Base-by-base conservation (phyloP, 176 grass and related monocot genomes). In the Carex myosuroides region DNA sequence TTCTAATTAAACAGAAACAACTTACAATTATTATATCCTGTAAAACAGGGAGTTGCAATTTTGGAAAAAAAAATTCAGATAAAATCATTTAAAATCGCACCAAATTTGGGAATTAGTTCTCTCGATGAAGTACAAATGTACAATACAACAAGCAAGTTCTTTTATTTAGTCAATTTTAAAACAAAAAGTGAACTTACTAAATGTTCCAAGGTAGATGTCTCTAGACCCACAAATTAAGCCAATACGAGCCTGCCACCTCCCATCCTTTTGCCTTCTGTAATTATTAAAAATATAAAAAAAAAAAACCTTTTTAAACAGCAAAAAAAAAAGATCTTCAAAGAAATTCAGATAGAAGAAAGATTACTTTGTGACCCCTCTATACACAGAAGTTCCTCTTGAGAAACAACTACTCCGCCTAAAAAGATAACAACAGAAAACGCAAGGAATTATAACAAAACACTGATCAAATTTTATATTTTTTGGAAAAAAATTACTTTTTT, bases 361-460 rank as follows among this genome's bases (percentile, higher is more conserved):
- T 70, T 84, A 99, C 96, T 93, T 99, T 68, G 96, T 99, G 29
- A 99, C 96, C 87, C 96, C 96, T 92, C 96, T 93, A 82, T 95
- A 99, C 62, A 83, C 79, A 53, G 93, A 99, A 89, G 96, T 92
- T n/a, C 96, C 96, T 88, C 96, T 99, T 54, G 96, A 99, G 87
- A 99, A 99, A 80, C 96, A 99, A 70, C 93, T 95, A 80, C 96
- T 99, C 85, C 91, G 88, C 71, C 96, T 99, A 91, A 50, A 69
- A 33, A 64, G 80, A 13, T 50, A 78, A 85, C 37, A 63, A 58
- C 21, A 60, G 8, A 41, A 56, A 37, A 6, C 60, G 3, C n/a
- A 82, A 65, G 53, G 6, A 26, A 35, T 35, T 37, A 29, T 8
- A 26, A 39, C 16, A 60, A 63, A 75, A 78, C 13, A 39, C 37